Percentiles rank a stretch among this genome's conserved stretches.
Conservation (phyloP, 2,329 filamentous ascomycete species). For the Clonostachys solani region DNA sequence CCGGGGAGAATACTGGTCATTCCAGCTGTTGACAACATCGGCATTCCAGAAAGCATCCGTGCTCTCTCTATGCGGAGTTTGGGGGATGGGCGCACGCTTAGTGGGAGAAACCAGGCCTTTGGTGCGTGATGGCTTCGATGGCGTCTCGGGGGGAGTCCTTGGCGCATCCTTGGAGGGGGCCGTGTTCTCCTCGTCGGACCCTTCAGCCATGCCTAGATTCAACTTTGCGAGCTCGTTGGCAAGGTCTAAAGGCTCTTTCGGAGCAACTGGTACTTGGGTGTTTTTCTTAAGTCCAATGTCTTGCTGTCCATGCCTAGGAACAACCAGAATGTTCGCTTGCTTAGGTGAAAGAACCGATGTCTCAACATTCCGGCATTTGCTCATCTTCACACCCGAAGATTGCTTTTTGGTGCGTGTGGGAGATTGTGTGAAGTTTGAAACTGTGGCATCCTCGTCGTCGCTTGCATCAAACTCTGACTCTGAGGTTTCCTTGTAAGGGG, state of each 20-base stretch:
- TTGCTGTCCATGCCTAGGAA: background rate
- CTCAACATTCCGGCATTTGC: too few relatives aligned
- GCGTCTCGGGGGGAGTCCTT: constrained; percentile 1
- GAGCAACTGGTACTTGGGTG: background rate
- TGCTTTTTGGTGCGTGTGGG: background rate
- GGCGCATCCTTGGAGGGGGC: background rate
- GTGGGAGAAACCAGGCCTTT: constrained; percentile 19
- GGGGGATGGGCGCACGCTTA: constrained; percentile 36
- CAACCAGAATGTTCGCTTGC: background rate
- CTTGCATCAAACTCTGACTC: background rate
- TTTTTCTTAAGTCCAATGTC: background rate
- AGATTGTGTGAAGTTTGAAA: background rate
- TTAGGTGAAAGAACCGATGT: background rate
- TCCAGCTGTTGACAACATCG: constrained; percentile 57
- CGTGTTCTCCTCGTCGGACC: constrained; percentile 12
- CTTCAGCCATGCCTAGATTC: constrained; percentile 12
- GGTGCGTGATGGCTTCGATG: constrained; percentile 5
- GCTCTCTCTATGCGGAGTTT: constrained; percentile 46
- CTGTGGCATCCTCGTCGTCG: too few relatives aligned
- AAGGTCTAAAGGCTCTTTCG: constrained; percentile 8
- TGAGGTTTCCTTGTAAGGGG: background rate
- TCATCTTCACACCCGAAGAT: too few relatives aligned
- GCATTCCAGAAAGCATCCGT: constrained; percentile 58
- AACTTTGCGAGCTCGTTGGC: constrained; percentile 14
- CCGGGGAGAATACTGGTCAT: constrained; percentile 54